Conservation (phyloP, 2,329 filamentous ascomycete genomes). For the Hypoxylon sp. region DNA sequence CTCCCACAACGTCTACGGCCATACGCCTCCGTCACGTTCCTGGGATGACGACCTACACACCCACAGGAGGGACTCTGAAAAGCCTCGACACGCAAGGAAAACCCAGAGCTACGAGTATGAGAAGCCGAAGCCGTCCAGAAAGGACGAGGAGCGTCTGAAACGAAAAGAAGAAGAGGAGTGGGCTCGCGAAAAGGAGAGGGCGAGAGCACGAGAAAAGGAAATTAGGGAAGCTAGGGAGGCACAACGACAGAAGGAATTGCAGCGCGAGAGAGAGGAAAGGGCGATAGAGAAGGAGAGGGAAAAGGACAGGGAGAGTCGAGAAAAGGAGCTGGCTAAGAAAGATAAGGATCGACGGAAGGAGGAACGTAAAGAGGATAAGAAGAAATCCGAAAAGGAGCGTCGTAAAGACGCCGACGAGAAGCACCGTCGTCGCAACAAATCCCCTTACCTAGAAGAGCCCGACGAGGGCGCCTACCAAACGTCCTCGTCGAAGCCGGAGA, state of each 20-base stretch:
- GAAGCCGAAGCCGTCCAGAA: conserved; percentile 57
- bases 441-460: conserved; percentile 42
- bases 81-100: conserved; percentile 57
- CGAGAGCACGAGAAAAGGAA: conserved; percentile 43
- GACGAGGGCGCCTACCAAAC: conserved; percentile 40
- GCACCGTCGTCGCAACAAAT: conserved; percentile 42
- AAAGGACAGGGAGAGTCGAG: conserved; percentile 55
- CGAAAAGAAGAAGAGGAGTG: conserved; percentile 51
- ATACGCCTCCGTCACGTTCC: conserved; percentile 53
- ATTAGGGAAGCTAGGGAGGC: conserved; percentile 34
- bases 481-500: conserved; percentile 40
- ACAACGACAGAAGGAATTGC: conserved; percentile 43
- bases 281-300: conserved; percentile 49
- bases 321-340: conserved; percentile 53
- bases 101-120: conserved; percentile 59
- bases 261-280: conserved; percentile 46
- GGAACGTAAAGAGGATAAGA: conserved; percentile 35
- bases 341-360: conserved; percentile 48
- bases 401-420: conserved; percentile 49
- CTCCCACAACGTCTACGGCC: conserved; percentile 48
- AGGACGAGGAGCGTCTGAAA: conserved; percentile 54
- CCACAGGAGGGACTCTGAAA: conserved; percentile 57
- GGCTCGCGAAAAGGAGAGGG: conserved; percentile 44
- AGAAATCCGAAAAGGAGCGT: conserved; percentile 50
- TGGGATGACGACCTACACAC: conserved; percentile 61